phyloP scores from a whole-genome alignment of 306 rosid species.

The Dryas octopetala region DNA sequence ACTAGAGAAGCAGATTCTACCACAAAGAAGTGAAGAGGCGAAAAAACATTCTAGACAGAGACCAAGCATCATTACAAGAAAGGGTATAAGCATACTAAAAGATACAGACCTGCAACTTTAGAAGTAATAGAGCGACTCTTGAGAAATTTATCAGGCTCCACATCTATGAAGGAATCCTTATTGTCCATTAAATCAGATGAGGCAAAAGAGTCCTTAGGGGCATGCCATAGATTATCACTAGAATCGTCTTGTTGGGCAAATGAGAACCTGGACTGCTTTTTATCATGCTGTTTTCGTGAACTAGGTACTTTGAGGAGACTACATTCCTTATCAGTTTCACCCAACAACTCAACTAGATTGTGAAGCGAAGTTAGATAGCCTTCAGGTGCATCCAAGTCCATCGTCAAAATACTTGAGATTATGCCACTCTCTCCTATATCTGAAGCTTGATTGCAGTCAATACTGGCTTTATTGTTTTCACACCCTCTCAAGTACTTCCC shows the following conservation, averaged over 20 bases:
- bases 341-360: slow-evolving; percentile 58
- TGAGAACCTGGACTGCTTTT: slow-evolving; percentile 82
- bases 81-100: neutral
- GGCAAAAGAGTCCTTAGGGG: neutral
- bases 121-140: slow-evolving; percentile 6
- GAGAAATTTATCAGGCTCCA: neutral
- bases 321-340: slow-evolving; percentile 49
- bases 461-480: slow-evolving; percentile 28
- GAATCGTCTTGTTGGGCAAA: slow-evolving; percentile 88
- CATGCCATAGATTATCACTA: slow-evolving; percentile 5
- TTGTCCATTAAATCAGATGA: slow-evolving; percentile 1
- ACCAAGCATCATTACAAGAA: neutral
- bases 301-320: slow-evolving; percentile 45
- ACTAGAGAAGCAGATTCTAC: neutral
- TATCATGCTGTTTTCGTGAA: slow-evolving; percentile 64
- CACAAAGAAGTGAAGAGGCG: neutral
- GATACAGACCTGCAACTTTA: slow-evolving; percentile 16
- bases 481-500: slow-evolving; percentile 40
- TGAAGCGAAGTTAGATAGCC: slow-evolving; percentile 60
- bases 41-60: neutral
- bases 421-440: slow-evolving; percentile 84
- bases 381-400: slow-evolving; percentile 71
- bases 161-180: neutral
- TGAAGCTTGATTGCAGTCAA: slow-evolving; percentile 35
- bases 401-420: slow-evolving; percentile 80